Evolutionary conservation across 2,329 filamentous ascomycete species (phyloP).

Genomic region (Pestalotiopsis sp.): DNA sequence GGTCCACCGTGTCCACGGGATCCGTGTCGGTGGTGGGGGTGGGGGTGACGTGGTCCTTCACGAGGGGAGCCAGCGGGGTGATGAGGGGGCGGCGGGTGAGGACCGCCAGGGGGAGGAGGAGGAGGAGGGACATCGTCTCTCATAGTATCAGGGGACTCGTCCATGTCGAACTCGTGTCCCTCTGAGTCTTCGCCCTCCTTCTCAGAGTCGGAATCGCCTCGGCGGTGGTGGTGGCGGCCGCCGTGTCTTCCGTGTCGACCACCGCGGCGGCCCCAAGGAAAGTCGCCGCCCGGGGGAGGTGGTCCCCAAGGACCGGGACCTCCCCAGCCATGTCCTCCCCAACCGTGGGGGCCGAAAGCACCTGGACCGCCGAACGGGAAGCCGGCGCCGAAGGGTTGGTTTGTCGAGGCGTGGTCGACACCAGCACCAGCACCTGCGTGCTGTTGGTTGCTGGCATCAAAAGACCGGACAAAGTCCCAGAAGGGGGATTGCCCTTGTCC

Average conservation of each 20-base stretch:
- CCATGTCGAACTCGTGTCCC: conserved; percentile 33
- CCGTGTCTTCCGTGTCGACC: conserved; percentile 22
- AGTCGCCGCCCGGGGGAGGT: conserved; percentile 16
- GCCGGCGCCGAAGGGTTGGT: conserved; percentile 28
- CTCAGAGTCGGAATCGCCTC: conserved; percentile 27
- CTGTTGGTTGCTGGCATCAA: conserved; percentile 31
- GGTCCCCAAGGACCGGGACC: conserved; percentile 18
- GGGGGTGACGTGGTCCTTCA: conserved; percentile 13
- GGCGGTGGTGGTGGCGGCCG: conserved; percentile 26
- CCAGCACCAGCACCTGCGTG: conserved; percentile 31
- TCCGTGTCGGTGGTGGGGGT: conserved; percentile 23
- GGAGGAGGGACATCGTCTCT: conserved; percentile 20
- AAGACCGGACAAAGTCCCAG: conserved; percentile 38
- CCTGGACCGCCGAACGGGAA: conserved; percentile 34
- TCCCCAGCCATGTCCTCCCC: conserved; percentile 8
- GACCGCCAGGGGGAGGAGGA: conserved; percentile 15
- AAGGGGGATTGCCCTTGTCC: conserved; percentile 20
- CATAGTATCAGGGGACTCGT: conserved; percentile 35
- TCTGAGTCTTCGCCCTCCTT: conserved; percentile 21
- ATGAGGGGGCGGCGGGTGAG: conserved; percentile 19
- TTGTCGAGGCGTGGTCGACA: conserved; percentile 37
- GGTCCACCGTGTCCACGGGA: conserved; percentile 18
- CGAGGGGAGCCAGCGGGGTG: conserved; percentile 20
- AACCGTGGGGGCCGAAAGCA: conserved; percentile 18
- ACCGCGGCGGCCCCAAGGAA: conserved; percentile 13